These are phyloP conservation scores for Backusella mclennaniae DNA, from an alignment of 192 early-diverging fungal species.

Conservation along the genomic window DNA sequence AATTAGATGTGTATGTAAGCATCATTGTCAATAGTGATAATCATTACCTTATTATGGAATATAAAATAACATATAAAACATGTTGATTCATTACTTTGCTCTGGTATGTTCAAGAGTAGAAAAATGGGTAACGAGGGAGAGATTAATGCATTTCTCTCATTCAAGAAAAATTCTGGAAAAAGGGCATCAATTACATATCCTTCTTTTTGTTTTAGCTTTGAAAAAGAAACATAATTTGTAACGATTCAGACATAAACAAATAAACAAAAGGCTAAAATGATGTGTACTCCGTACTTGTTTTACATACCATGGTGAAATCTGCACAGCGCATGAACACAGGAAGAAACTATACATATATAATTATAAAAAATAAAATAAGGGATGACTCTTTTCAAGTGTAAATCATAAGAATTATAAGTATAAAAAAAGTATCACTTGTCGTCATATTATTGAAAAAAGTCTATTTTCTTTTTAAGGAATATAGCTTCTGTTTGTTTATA, in stretches of 20 bases:
- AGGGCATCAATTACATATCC: neutral
- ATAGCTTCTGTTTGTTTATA: neutral
- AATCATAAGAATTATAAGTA: neutral
- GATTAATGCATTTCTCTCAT: neutral
- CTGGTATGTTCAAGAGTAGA: neutral
- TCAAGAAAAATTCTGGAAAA: neutral
- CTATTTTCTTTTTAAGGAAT: neutral
- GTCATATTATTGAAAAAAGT: neutral
- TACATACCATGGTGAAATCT: neutral
- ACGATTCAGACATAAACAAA: neutral
- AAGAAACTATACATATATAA: neutral
- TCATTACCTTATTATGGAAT: neutral
- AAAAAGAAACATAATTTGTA: neutral
- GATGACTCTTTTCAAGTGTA: neutral
- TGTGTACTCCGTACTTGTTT: constrained; percentile 3
- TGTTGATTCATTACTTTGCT: neutral
- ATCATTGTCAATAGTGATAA: neutral
- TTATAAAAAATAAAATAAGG: neutral
- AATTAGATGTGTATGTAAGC: neutral
- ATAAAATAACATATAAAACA: neutral
- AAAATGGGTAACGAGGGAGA: neutral
- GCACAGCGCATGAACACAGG: neutral
- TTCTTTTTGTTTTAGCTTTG: neutral
- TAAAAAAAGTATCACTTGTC: neutral
- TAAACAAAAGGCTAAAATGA: neutral